Conservation (phyloP, 768 basidiomycete species). For the Lactifluus hygrophoroides region DNA sequence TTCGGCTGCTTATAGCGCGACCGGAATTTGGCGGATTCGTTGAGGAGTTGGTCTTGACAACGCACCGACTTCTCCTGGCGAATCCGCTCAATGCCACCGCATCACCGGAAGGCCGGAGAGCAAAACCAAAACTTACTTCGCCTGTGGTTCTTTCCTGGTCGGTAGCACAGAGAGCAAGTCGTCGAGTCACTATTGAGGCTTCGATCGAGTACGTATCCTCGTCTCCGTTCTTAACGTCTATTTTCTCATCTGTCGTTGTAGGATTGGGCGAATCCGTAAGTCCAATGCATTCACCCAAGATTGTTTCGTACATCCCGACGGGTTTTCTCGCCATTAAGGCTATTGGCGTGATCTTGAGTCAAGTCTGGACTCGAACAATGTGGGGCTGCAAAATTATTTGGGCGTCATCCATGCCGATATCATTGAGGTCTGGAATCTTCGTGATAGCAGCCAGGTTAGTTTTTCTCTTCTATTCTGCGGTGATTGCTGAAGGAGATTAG, state of each 20-base stretch:
- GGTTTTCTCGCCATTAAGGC: neutral
- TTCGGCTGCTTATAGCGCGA: no score
- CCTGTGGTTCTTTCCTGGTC: no score
- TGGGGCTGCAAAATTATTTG: neutral
- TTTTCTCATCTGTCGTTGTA: neutral
- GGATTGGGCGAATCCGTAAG: constrained; percentile 8
- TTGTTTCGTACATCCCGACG: neutral
- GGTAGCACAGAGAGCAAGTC: no score
- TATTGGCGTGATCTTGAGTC: constrained; percentile 4
- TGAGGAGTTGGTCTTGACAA: neutral
- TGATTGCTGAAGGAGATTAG: neutral
- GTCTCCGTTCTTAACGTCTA: no score
- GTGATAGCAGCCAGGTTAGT: neutral
- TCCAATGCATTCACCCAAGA: neutral
- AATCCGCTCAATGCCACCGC: neutral
- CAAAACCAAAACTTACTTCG: no score
- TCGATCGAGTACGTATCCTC: no score
- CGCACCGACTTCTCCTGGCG: no score
- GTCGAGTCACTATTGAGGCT: no score
- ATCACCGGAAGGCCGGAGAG: neutral
- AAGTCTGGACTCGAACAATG: neutral
- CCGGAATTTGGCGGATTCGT: neutral
- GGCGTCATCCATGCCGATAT: constrained; percentile 1
- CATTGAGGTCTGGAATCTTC: neutral
- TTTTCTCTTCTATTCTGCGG: neutral